Conservation (phyloP, 1,139 yeast genomes). For the Pichia sp. region DNA sequence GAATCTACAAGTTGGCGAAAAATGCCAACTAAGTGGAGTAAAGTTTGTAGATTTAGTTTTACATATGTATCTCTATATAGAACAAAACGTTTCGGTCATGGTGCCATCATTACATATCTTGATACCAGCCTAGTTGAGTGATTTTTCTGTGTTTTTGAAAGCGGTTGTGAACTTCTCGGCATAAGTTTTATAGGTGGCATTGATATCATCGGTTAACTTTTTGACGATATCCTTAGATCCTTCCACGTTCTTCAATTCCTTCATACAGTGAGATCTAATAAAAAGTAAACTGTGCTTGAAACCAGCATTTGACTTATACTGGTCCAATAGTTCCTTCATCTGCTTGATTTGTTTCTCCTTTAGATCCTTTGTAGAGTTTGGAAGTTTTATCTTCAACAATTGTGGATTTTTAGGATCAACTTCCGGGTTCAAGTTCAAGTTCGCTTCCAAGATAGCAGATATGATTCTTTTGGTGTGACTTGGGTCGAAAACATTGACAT, state of each 20-base stretch:
- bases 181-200: conserved; percentile 59
- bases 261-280: conserved; percentile 56
- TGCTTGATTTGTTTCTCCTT: conserved; percentile 45
- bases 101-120: too few species aligned
- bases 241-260: conserved; percentile 47
- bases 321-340: conserved; percentile 58
- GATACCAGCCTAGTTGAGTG: conserved; percentile 4
- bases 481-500: conserved; percentile 82
- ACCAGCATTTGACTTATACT: conserved; percentile 48
- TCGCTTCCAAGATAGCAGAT: conserved; percentile 61
- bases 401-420: conserved; percentile 66
- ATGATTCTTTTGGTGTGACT: conserved; percentile 58
- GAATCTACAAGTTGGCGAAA: conserved; percentile 43
- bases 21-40: conserved; percentile 22
- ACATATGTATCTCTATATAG: too few species aligned
- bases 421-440: conserved; percentile 73
- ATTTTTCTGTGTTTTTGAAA: conserved; percentile 53
- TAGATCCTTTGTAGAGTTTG: conserved; percentile 66
- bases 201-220: conserved; percentile 51
- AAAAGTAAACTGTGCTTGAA: conserved; percentile 47
- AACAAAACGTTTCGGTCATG: too few species aligned
- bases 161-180: conserved; percentile 49
- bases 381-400: conserved; percentile 65
- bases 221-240: conserved; percentile 52
- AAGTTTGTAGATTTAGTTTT: too few species aligned